phyloP scores from a whole-genome alignment of 176 grass and related monocot species.

The Olyra latifolia region DNA sequence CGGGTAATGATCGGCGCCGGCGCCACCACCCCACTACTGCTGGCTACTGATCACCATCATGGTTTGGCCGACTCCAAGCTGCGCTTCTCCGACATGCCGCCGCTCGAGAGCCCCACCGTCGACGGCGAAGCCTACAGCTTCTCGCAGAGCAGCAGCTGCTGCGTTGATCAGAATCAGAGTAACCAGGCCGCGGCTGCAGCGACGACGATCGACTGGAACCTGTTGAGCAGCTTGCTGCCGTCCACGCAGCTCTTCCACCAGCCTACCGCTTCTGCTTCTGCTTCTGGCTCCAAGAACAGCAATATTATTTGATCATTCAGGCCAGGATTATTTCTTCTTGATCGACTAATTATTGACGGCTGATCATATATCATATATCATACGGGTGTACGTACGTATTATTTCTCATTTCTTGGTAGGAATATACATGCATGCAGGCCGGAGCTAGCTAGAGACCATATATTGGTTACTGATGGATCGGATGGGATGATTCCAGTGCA shows the following conservation, averaged over 20 bases:
- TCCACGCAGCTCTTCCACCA: conserved; percentile 50
- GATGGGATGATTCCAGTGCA: background rate
- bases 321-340: background rate
- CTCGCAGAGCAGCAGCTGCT: conserved; percentile 9
- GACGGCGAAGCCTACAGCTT: conserved; percentile 12
- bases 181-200: conserved; percentile 7
- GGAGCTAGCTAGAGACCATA: background rate
- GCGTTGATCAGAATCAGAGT: background rate
- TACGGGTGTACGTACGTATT: too few relatives aligned
- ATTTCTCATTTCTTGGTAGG: background rate
- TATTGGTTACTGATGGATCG: background rate
- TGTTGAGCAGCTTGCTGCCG: conserved; percentile 51
- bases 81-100: conserved; percentile 47
- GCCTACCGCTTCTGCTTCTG: background rate
- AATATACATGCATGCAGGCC: background rate
- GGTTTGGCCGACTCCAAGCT: conserved; percentile 25
- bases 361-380: background rate
- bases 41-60: background rate
- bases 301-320: conserved; percentile 33
- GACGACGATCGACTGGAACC: conserved; percentile 46
- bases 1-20: background rate
- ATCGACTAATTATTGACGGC: conserved; percentile 21
- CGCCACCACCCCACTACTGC: background rate
- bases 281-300: conserved; percentile 49
- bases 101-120: conserved; percentile 34